Conservation (phyloP, 495 filamentous ascomycete species). For the Neurospora sp. region DNA sequence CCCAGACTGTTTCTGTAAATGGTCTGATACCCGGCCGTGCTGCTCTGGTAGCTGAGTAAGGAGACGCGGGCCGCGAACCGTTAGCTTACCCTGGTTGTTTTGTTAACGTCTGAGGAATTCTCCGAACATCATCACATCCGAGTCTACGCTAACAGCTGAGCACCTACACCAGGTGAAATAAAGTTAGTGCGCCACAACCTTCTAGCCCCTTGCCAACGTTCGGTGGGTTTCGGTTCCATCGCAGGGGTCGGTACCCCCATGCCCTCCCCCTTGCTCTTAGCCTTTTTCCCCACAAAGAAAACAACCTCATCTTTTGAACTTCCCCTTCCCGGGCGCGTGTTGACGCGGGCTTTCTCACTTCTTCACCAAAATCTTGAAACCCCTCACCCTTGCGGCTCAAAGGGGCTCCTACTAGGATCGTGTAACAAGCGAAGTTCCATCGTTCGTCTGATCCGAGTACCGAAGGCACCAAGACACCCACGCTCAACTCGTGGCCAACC, state of each 20-base stretch:
- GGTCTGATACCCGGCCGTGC: background rate
- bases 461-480: background rate
- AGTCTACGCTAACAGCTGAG: no score
- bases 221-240: background rate
- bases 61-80: background rate
- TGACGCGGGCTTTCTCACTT: background rate
- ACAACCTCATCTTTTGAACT: background rate
- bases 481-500: background rate
- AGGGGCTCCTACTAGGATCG: background rate
- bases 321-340: background rate
- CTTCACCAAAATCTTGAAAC: background rate
- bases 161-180: no score
- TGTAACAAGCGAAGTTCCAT: slow-evolving; percentile 25
- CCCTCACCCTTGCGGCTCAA: slow-evolving; percentile 17
- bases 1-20: background rate
- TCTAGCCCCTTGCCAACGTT: background rate
- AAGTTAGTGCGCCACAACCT: background rate
- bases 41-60: background rate
- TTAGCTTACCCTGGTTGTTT: background rate
- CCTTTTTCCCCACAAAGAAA: background rate
- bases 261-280: background rate
- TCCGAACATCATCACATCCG: background rate
- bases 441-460: slow-evolving; percentile 24
- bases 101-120: slow-evolving; percentile 9
- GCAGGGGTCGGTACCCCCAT: background rate